Conservation (phyloP, 257 asterid species). For the Petrea volubilis region DNA sequence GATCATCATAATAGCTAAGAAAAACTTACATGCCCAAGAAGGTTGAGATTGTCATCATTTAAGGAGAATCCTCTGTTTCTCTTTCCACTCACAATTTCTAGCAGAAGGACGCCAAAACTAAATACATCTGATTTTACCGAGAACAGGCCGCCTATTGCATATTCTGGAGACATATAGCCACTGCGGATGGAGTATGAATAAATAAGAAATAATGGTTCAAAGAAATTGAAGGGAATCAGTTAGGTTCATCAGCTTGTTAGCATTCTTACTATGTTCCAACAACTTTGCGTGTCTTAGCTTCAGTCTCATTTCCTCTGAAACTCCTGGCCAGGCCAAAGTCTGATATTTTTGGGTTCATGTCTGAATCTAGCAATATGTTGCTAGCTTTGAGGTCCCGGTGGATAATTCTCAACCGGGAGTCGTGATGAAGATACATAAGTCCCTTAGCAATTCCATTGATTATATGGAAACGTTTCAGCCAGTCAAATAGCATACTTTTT, state of each 20-base stretch:
- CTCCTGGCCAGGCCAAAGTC: slow-evolving; percentile 27
- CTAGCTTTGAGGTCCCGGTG: not conserved
- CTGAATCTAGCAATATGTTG: not conserved
- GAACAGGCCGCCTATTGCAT: slow-evolving; percentile 14
- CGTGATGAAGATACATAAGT: slow-evolving; percentile 19
- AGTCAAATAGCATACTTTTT: not conserved
- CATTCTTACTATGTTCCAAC: slow-evolving; percentile 29
- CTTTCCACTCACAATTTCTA: slow-evolving; percentile 21
- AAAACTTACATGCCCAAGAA: slow-evolving; percentile 16
- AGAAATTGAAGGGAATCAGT: not conserved
- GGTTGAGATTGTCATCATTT: slow-evolving; percentile 15
- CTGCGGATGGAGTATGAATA: not conserved
- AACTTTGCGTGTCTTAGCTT: slow-evolving; percentile 20
- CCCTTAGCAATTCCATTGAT: slow-evolving; percentile 16
- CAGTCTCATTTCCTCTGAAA: slow-evolving; percentile 22
- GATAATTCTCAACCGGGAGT: not conserved
- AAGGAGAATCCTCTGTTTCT: slow-evolving; percentile 22
- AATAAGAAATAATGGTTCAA: not conserved
- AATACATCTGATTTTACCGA: slow-evolving; percentile 20
- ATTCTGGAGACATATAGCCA: slow-evolving; percentile 25
- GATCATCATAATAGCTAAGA: not conserved
- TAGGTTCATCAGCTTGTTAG: not conserved
- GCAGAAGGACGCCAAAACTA: slow-evolving; percentile 20
- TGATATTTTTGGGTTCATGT: slow-evolving; percentile 24
- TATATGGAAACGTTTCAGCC: not conserved